Base-by-base conservation (phyloP, 2,329 filamentous ascomycete genomes). In the Aspergillus pseudoterreus region DNA sequence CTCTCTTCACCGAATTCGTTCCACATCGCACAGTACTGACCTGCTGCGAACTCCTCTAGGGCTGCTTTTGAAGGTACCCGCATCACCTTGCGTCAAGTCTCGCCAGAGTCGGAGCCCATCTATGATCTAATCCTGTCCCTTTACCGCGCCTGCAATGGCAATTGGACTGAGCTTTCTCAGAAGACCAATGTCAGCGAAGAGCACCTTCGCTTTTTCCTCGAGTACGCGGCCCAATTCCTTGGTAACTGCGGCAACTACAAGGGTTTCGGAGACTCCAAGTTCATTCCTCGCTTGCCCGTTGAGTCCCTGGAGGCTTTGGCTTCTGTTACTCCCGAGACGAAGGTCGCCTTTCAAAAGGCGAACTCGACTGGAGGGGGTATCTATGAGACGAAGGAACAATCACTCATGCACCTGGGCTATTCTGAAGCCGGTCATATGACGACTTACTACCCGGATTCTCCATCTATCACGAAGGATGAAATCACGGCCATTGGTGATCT, bases 241-340 rank as follows among this genome's bases (percentile, higher is more conserved):
- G 87, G 87, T 42, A 94, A 92, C 66, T 80, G 79, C 55, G 88
- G 90, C 57, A 94, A 94, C 71, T 94, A 92, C 75, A 92, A 92
- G 75, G 87, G 87, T 60, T 92, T 92, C 63, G 90, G 90, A 41
- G 88, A 94, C 71, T 82, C 86, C 62, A 94, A 94, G 68, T 92
- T 94, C 66, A 81, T 94, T 51, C 89, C 89, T 2, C 80, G 88
- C 60, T 83, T 87, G 63, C 76, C 79, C 6, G 80, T 84, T 59
- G 80, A 82, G 52, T 80, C 78, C 4, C 80, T 92, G 53, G 79
- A 82, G 46, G 80, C 85, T 54, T 76, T 92, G 32, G 85, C 86
- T 42, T 76, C 78, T 14, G 78, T 81, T 14, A 74, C 72, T 0
- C 72, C 82, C 2, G 82, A 86, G 48, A 82, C 86, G 6, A 76